phyloP scores from a whole-genome alignment of 2,329 filamentous ascomycete species.

The Chaetomiaceae sp. region DNA sequence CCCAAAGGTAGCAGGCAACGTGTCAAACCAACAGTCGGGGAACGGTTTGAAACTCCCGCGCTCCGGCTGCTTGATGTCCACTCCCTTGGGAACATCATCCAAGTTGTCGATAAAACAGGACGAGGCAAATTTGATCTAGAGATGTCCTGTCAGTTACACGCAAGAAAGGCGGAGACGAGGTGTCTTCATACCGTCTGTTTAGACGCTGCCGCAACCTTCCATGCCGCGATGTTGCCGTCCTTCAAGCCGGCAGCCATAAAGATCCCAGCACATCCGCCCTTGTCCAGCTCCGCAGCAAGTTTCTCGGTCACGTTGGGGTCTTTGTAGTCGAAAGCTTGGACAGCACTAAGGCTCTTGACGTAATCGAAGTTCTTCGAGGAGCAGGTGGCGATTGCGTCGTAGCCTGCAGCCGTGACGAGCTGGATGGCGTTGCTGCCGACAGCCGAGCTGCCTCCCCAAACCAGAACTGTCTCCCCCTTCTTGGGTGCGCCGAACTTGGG shows the following conservation, averaged over 20 bases:
- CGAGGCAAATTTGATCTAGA: constrained; percentile 7
- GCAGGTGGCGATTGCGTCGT: constrained; percentile 41
- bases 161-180: too few species aligned
- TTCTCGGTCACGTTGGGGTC: constrained; percentile 31
- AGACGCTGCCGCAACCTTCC: constrained; percentile 10
- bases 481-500: constrained; percentile 19
- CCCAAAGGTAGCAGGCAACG: constrained; percentile 8
- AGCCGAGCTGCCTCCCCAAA: constrained; percentile 48
- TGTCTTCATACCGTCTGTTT: constrained; percentile 14
- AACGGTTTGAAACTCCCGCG: constrained; percentile 6
- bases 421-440: constrained; percentile 46
- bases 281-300: constrained; percentile 28
- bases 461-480: constrained; percentile 34
- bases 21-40: constrained; percentile 8
- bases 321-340: constrained; percentile 42
- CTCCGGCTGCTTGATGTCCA: constrained; percentile 9
- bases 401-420: constrained; percentile 40
- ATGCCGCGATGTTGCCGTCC: constrained; percentile 8
- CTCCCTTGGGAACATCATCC: constrained; percentile 7
- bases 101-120: constrained; percentile 9
- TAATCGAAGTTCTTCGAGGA: constrained; percentile 41
- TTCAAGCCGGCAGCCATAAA: constrained; percentile 14
- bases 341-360: constrained; percentile 41
- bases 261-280: constrained; percentile 23
- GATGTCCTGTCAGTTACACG: not conserved